Evolutionary conservation across 1,284 basidiomycete species (phyloP).

Genomic region (Moesziomyces aphidis): DNA sequence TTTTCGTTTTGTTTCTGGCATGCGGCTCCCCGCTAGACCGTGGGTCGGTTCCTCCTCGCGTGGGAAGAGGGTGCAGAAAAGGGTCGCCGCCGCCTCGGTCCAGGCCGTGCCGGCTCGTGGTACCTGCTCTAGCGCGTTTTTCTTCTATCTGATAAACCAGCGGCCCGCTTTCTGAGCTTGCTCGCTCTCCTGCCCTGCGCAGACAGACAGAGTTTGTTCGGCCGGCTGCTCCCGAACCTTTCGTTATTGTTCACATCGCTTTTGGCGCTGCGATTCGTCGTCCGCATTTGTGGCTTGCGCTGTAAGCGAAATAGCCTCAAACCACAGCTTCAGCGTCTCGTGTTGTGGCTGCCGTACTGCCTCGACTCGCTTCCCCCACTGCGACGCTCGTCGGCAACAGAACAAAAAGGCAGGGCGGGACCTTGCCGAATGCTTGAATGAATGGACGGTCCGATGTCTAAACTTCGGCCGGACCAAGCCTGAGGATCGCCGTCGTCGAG

Average conservation of each 20-base stretch:
- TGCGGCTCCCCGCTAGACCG: conserved; percentile 6
- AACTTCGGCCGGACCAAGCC: conserved; percentile 8
- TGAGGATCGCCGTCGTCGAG: not conserved
- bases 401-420: too few relatives aligned
- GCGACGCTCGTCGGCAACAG: too few relatives aligned
- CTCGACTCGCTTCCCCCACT: too few relatives aligned
- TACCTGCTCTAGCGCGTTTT: conserved; percentile 1
- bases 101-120: not conserved
- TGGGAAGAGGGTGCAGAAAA: not conserved
- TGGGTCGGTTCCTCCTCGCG: not conserved
- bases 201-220: not conserved
- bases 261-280: not conserved
- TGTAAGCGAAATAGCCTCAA: too few relatives aligned
- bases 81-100: conserved; percentile 4
- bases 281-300: too few relatives aligned
- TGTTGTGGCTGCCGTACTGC: too few relatives aligned
- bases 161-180: not conserved
- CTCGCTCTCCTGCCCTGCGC: not conserved
- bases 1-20: conserved; percentile 1
- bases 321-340: too few relatives aligned
- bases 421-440: too few relatives aligned
- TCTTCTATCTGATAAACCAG: conserved; percentile 30
- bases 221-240: not conserved
- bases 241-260: not conserved
- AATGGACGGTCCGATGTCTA: too few relatives aligned